Conservation (phyloP, 2,329 filamentous ascomycete species). For the Pseudopyricularia cyperi region DNA sequence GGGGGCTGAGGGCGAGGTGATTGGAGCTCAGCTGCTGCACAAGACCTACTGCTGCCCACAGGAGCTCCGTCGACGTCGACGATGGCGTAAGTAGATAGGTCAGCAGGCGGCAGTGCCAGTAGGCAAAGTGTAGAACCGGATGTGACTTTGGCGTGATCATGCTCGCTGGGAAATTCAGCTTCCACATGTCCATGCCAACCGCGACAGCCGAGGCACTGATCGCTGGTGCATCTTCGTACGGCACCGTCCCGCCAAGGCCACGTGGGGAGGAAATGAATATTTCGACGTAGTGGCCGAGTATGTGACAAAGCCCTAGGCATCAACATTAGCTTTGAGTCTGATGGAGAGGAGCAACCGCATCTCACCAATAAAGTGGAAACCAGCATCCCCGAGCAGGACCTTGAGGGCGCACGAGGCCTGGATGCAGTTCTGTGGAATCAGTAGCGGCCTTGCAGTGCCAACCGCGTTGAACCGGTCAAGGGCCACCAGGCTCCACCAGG, state of each 20-base stretch:
- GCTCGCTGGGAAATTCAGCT: constrained; percentile 46
- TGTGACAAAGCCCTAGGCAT: constrained; percentile 10
- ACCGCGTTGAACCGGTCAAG: constrained; percentile 63
- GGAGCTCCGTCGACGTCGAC: constrained; percentile 40
- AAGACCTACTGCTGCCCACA: constrained; percentile 47
- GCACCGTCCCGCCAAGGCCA: neutral
- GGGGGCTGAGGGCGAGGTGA: constrained; percentile 32
- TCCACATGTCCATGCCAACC: constrained; percentile 51
- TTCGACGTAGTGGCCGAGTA: constrained; percentile 31
- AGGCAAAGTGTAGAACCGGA: constrained; percentile 50
- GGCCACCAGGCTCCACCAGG: constrained; percentile 61
- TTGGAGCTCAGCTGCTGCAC: constrained; percentile 43
- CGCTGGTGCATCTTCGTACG: neutral
- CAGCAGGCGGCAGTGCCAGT: constrained; percentile 57
- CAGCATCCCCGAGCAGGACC: constrained; percentile 45
- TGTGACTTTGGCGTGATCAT: constrained; percentile 37
- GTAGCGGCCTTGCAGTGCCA: constrained; percentile 47
- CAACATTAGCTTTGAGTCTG: neutral
- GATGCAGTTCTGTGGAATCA: constrained; percentile 49
- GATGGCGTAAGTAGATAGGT: constrained; percentile 46
- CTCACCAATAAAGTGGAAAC: constrained; percentile 54
- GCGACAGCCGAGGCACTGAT: constrained; percentile 18
- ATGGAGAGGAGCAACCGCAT: constrained; percentile 8
- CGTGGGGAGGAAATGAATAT: constrained; percentile 1
- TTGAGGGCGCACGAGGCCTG: constrained; percentile 47